These are phyloP conservation scores for Pythium apleroticum DNA, from an alignment of 352 stramenopile species.

Conservation along the genomic window DNA sequence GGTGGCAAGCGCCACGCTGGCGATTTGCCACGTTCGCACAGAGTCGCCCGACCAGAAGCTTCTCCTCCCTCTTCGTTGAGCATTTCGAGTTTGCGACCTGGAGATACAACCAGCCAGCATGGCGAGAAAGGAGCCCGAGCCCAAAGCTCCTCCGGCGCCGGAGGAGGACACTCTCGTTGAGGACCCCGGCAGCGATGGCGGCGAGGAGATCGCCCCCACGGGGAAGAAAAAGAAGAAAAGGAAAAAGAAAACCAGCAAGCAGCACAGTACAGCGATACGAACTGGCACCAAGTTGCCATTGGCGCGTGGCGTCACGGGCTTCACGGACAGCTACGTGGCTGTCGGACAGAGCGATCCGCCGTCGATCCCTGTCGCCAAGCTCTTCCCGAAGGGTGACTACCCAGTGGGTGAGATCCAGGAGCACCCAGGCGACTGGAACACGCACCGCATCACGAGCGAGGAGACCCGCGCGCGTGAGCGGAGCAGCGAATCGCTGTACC, in stretches of 20 bases:
- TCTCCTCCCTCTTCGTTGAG: no score
- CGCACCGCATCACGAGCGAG: conserved; percentile 82
- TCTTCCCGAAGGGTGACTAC: conserved; percentile 69
- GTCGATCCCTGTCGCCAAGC: conserved; percentile 86
- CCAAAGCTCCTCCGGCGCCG: neutral
- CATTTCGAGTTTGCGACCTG: conserved; percentile 5
- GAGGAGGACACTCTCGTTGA: conserved; percentile 8
- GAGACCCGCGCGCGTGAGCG: conserved; percentile 88
- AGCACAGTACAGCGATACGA: no score
- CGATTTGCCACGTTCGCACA: no score
- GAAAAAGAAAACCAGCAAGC: conserved; percentile 51
- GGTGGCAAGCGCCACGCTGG: neutral
- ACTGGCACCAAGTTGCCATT: conserved; percentile 49
- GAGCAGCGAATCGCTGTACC: conserved; percentile 51
- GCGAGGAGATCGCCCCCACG: conserved; percentile 10
- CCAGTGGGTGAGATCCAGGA: conserved; percentile 93
- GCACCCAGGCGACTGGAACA: conserved; percentile 93
- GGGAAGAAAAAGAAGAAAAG: conserved; percentile 65
- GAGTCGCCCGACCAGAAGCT: no score
- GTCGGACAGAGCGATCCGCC: conserved; percentile 96
- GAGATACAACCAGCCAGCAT: neutral
- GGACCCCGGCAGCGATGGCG: neutral
- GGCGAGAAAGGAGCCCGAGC: neutral
- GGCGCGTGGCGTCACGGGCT: conserved; percentile 73
- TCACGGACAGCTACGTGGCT: conserved; percentile 93